These are phyloP conservation scores for Sclerotiophoma versabilis DNA, from an alignment of 2,329 filamentous ascomycete species.

Conservation along the genomic window DNA sequence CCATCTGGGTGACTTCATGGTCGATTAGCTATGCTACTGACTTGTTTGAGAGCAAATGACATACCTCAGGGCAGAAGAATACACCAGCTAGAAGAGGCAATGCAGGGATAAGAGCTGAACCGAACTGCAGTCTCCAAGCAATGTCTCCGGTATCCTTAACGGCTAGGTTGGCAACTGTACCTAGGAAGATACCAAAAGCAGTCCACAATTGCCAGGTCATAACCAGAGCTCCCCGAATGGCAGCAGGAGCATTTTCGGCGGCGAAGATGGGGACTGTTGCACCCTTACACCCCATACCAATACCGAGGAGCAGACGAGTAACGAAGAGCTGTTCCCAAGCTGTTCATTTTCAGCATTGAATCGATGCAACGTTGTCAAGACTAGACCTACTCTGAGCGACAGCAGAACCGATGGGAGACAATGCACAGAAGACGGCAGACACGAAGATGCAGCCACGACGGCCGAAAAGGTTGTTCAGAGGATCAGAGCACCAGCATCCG, in stretches of 20 bases:
- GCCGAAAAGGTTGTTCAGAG: slow-evolving; percentile 30
- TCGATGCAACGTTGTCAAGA: slow-evolving; percentile 11
- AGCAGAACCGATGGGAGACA: slow-evolving; percentile 28
- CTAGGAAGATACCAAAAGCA: slow-evolving; percentile 56
- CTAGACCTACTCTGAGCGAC: slow-evolving; percentile 24
- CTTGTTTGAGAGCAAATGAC: slow-evolving; percentile 25
- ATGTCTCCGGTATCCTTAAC: slow-evolving; percentile 46
- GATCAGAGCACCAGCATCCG: slow-evolving; percentile 31
- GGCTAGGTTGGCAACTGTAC: slow-evolving; percentile 50
- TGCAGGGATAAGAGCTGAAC: slow-evolving; percentile 32
- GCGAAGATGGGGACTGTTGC: slow-evolving; percentile 56
- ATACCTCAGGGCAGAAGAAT: slow-evolving; percentile 54
- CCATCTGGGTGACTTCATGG: slow-evolving; percentile 13
- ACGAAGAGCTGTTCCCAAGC: slow-evolving; percentile 51
- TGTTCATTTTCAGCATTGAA: background rate
- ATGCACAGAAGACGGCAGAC: slow-evolving; percentile 27
- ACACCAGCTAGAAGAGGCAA: slow-evolving; percentile 25
- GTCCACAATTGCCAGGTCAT: slow-evolving; percentile 58
- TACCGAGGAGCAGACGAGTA: slow-evolving; percentile 48
- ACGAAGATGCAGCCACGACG: slow-evolving; percentile 33
- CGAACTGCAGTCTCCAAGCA: slow-evolving; percentile 32
- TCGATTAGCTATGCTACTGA: slow-evolving; percentile 22
- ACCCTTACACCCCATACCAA: slow-evolving; percentile 56
- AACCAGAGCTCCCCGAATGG: slow-evolving; percentile 57
- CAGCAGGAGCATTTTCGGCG: slow-evolving; percentile 57